Base-by-base conservation (phyloP, 805 yeast species). In the Sugiyamaella lignohabitans region DNA sequence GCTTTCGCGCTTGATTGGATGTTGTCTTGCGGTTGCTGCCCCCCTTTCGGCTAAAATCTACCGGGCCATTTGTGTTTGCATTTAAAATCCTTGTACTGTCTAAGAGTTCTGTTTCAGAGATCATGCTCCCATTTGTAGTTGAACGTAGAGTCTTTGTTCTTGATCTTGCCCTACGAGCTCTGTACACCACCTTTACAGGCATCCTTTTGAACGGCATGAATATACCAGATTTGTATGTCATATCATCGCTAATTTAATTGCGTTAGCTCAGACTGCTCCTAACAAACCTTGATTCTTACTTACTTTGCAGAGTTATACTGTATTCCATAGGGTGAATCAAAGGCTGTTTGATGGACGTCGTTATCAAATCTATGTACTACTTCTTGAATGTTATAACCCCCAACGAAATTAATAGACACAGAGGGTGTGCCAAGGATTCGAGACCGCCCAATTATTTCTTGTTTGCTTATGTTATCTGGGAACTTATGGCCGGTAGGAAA, bases 151-250 rank as follows among this genome's bases (percentile, higher is more conserved):
- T 22, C 5, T 27, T 27, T 3, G 11, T 4, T 6, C 18, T 24
- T 19, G 24, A 16, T n/a, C 18, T 29, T 5, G 32, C n/a, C 19
- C 16, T 29, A 10, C 37, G 5, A 11, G 32, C 48, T 16, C 17
- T 38, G 3, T 30, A 23, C 14, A 38, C 45, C 14, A 40, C 32
- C 27, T 29, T 39, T 3, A 43, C 18, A 2, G 30, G 40, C 14
- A 34, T 11, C 18, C 38, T 48, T 42, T 41, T 38, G 22, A 54
- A 53, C 4, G 59, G 57, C 58, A 56, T 56, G 46, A 54, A 50
- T 16, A 56, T 45, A 10, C 57, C 59, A 14, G 59, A 48, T 30
- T 43, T 40, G 38, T 43, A 52, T 2, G 51, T 30, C 6, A 52
- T 29, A 16, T 36, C 20, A 23, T 47, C 55, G 20, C 45, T 42